Evolutionary conservation across 2,329 filamentous ascomycete genomes (phyloP), one percentile per base, ranked within the genome.

Genomic region (Aspergillus spinulosporus): DNA sequence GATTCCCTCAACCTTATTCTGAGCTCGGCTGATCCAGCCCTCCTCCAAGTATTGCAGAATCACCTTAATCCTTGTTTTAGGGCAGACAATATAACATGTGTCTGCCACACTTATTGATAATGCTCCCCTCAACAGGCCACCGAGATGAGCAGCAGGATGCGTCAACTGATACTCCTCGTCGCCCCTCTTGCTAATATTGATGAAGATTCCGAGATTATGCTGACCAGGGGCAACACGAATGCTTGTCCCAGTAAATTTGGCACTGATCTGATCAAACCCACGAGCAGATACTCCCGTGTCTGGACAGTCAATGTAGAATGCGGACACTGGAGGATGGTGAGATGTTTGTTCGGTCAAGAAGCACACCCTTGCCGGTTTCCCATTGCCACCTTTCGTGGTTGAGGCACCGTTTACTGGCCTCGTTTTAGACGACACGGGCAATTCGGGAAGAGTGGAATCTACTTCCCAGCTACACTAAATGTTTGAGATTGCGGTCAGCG

Each of bases 291-390:
- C 83, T 29, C 93, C 94, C 70, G 91, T 92, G 64, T 95, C 89
- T 0, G 92, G 92, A 70, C 94, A 99, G 69, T 92, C 88, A 62
- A 97, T 87, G 73, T 90, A 93, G 75, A 96, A 99, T 11, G 94
- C 94, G 64, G 93, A 97, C 63, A 99, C 93, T 7, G 94, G 94
- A 34, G 94, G 94, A 75, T 99, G 94, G 68, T 99, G 94, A 5
- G 92, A 97, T 6, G 94, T 99, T 77, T 99, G 94, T 76, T 99
- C 94, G 29, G 94, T 97, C 59, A 99, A 82, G 72, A 96, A 99
- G 7, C 92, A 96, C 65, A 99, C 85, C 64, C 88, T 89, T 64
- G 96, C 83, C 29, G 80, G 82, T 64, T 77, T 66, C 47, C 76
- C 74, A 58, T 74, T 72, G 62, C 62, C 62, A 55, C 65, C 58